These are phyloP conservation scores for Corylus avellana DNA, from an alignment of 306 rosid genomes.

Conservation along the genomic window DNA sequence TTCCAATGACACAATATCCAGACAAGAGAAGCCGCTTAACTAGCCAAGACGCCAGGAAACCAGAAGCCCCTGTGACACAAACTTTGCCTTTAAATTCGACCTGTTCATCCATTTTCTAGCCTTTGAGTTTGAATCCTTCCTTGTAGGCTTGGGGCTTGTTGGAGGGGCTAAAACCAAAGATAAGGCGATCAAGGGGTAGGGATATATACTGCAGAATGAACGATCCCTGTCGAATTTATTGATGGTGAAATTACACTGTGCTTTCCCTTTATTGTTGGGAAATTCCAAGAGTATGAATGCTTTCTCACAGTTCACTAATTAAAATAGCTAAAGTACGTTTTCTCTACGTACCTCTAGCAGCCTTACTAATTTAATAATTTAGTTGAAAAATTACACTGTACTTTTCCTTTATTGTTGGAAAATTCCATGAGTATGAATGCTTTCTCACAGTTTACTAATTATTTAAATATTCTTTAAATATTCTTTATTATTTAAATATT, in stretches of 20 bases:
- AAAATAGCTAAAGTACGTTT: no score
- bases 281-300: not conserved
- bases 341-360: no score
- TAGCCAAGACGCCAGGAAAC: constrained; percentile 84
- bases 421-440: no score
- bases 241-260: no score
- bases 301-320: no score
- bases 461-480: no score
- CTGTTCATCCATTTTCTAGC: constrained; percentile 30
- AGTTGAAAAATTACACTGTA: no score
- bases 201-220: not conserved
- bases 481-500: no score
- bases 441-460: no score
- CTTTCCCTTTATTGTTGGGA: not conserved
- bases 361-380: no score
- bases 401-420: no score
- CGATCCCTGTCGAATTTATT: not conserved
- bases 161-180: not conserved
- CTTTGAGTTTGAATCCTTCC: not conserved
- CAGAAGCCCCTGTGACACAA: constrained; percentile 89
- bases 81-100: constrained; percentile 57
- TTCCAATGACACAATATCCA: constrained; percentile 73
- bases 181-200: not conserved
- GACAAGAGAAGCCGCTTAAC: constrained; percentile 72
- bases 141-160: not conserved